Conservation (phyloP, 108 stramenopile species). For the Fragilariopsis cylindrus region DNA sequence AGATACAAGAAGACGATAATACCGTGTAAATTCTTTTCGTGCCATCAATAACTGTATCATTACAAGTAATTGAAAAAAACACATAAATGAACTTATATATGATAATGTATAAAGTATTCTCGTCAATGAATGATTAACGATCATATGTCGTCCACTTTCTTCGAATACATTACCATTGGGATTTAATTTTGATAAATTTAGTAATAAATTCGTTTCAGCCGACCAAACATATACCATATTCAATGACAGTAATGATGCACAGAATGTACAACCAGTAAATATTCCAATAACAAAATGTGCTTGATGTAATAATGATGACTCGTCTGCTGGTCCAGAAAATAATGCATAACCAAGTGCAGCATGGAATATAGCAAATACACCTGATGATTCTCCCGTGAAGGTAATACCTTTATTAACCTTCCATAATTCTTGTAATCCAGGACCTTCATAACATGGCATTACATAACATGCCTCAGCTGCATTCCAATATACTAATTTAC, state of each 20-base stretch:
- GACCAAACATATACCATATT: conserved; percentile 17
- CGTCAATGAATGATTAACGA: background rate
- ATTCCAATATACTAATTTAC: conserved; percentile 5
- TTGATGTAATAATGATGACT: background rate
- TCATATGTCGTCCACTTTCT: conserved; percentile 16
- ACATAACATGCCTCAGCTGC: conserved; percentile 18
- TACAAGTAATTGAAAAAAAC: background rate
- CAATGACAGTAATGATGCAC: conserved; percentile 10
- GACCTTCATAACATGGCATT: conserved; percentile 16
- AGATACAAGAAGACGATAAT: background rate
- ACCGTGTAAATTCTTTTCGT: background rate
- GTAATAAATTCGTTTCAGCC: conserved; percentile 13
- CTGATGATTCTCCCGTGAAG: conserved; percentile 19
- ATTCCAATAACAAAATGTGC: conserved; percentile 18
- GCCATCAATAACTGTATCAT: conserved; percentile 3
- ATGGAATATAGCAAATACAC: conserved; percentile 6
- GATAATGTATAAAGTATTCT: background rate
- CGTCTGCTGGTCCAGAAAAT: background rate
- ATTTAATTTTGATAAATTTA: conserved; percentile 4
- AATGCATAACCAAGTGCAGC: background rate
- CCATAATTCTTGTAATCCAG: conserved; percentile 15
- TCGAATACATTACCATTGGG: background rate
- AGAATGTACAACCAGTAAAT: conserved; percentile 5
- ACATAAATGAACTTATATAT: background rate
- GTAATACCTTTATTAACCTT: conserved; percentile 21